Evolutionary conservation across 1,284 basidiomycete genomes (phyloP).

Genomic region (Pisolithus thermaeus): DNA sequence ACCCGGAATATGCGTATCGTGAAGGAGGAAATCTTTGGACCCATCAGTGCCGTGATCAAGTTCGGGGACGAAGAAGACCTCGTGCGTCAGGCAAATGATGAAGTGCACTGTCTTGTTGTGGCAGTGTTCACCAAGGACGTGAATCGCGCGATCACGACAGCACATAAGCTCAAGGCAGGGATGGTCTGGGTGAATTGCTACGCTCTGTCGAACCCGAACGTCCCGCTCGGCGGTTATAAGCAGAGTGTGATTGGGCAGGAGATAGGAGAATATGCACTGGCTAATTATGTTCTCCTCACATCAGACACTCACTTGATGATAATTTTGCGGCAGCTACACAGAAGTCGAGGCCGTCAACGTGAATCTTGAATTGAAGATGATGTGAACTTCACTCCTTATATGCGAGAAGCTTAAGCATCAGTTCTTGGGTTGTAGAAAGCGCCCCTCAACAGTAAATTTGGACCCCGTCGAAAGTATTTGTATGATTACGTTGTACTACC

Average conservation of each 20-base stretch:
- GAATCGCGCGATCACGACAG: constrained; percentile 59
- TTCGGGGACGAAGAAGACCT: constrained; percentile 70
- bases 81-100: constrained; percentile 78
- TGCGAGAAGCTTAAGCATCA: too few species aligned
- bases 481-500: too few species aligned
- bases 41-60: constrained; percentile 71
- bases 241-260: constrained; percentile 81
- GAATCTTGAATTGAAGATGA: constrained; percentile 44
- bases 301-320: not conserved
- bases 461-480: too few species aligned
- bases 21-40: constrained; percentile 89
- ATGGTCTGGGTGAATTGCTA: constrained; percentile 79
- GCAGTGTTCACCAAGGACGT: constrained; percentile 83
- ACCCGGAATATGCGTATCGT: constrained; percentile 83
- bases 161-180: constrained; percentile 77
- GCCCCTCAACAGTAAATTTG: too few species aligned
- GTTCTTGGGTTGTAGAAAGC: too few species aligned
- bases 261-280: constrained; percentile 77
- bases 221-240: constrained; percentile 90
- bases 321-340: constrained; percentile 49
- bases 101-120: constrained; percentile 79
- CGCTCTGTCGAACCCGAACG: constrained; percentile 56
- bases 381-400: too few species aligned
- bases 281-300: constrained; percentile 40
- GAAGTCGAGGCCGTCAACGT: constrained; percentile 76